phyloP scores from a whole-genome alignment of 1,284 basidiomycete species.

The Athelia psychrophila region DNA sequence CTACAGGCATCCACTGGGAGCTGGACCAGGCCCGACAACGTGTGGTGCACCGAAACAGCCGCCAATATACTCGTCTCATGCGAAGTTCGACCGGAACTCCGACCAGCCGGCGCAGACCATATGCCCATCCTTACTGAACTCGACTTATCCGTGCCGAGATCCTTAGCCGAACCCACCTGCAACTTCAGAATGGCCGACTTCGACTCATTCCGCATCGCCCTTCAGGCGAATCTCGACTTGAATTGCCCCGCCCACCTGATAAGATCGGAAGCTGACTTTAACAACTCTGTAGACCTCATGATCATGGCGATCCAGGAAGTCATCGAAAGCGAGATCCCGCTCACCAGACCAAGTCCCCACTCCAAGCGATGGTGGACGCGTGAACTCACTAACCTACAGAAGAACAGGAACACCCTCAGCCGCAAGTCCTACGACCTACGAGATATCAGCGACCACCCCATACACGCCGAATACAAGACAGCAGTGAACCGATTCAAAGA shows the following conservation, averaged over 20 bases:
- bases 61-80: conserved; percentile 7
- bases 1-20: conserved; percentile 9
- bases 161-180: background rate
- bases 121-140: conserved; percentile 8
- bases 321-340: conserved; percentile 1
- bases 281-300: background rate
- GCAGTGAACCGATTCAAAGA: background rate
- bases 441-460: background rate
- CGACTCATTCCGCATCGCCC: background rate
- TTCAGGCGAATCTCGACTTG: background rate
- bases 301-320: background rate
- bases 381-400: conserved; percentile 2
- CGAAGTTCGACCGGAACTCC: conserved; percentile 2
- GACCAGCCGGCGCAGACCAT: conserved; percentile 11
- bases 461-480: background rate
- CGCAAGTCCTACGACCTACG: background rate
- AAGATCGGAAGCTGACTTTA: background rate
- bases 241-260: background rate
- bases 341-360: conserved; percentile 5
- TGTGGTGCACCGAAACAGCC: conserved; percentile 6
- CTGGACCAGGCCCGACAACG: conserved; percentile 16
- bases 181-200: background rate
- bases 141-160: background rate
- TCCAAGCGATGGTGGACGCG: conserved; percentile 9
- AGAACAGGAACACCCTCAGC: background rate